Percentiles rank a stretch among this genome's conserved stretches.
phyloP scores from a whole-genome alignment of 1,284 basidiomycete species.

The Ganoderma lucidum region DNA sequence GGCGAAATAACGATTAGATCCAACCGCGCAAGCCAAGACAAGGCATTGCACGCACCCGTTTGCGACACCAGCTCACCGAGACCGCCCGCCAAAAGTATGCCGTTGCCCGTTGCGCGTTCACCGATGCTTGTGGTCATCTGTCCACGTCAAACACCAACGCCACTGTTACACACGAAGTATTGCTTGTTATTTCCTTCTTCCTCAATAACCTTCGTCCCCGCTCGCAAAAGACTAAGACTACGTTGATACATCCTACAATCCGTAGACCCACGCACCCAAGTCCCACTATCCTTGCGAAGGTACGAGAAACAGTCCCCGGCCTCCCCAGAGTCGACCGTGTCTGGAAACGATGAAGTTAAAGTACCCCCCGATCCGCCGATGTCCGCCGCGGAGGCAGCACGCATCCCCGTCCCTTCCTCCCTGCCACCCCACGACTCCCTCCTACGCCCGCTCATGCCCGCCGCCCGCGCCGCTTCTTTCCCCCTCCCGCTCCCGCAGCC shows the following conservation, averaged over 20 bases:
- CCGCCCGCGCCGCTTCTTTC: conserved; percentile 21
- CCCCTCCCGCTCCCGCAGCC: neutral
- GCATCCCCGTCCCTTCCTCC: neutral
- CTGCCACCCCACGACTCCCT: neutral
- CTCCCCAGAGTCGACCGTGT: neutral
- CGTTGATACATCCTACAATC: conserved; percentile 23
- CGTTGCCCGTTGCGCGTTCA: neutral
- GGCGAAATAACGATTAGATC: too few relatives aligned
- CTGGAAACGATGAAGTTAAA: neutral
- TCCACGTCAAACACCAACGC: neutral
- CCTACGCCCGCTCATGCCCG: conserved; percentile 9
- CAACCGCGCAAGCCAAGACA: neutral
- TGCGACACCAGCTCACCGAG: too few relatives aligned
- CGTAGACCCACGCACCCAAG: neutral
- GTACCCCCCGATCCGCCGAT: neutral
- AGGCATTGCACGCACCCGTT: neutral
- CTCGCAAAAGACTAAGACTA: conserved; percentile 1
- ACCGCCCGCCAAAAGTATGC: too few relatives aligned
- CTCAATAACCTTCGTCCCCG: neutral
- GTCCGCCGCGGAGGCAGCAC: neutral
- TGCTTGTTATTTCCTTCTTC: neutral
- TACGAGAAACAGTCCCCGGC: conserved; percentile 15
- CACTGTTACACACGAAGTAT: neutral
- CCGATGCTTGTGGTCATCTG: neutral
- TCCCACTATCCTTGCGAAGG: neutral